Conservation (phyloP, 2,329 filamentous ascomycete genomes). For the Didymosphaeria variabile region DNA sequence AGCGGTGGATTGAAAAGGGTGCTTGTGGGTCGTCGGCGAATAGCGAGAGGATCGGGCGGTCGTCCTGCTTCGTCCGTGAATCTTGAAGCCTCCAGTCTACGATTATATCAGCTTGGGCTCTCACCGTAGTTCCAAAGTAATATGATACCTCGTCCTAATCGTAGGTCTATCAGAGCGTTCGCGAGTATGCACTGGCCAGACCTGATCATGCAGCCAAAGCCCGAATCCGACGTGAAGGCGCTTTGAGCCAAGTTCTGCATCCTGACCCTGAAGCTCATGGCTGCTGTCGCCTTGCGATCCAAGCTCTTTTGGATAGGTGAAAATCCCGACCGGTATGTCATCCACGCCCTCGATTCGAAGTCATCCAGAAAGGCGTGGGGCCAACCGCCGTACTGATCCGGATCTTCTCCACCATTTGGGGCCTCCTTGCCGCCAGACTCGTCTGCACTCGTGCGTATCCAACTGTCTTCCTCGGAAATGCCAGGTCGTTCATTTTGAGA, state of each 20-base stretch:
- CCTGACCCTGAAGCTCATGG: conserved; percentile 84
- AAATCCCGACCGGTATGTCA: conserved; percentile 94
- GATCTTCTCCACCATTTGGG: conserved; percentile 44
- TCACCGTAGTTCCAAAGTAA: not conserved
- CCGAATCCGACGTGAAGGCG: conserved; percentile 91
- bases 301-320: conserved; percentile 79
- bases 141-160: conserved; percentile 77
- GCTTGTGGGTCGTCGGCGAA: conserved; percentile 89
- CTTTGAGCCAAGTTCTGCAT: conserved; percentile 83
- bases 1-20: conserved; percentile 93
- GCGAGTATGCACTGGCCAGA: conserved; percentile 93
- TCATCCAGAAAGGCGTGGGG: conserved; percentile 86
- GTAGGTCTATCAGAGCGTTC: conserved; percentile 78
- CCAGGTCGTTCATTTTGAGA: conserved; percentile 34
- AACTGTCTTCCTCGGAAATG: conserved; percentile 49
- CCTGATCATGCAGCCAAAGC: conserved; percentile 99
- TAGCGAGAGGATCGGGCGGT: conserved; percentile 76
- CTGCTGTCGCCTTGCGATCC: conserved; percentile 73
- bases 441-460: conserved; percentile 75
- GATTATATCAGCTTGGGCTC: conserved; percentile 8
- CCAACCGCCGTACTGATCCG: conserved; percentile 69
- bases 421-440: conserved; percentile 72
- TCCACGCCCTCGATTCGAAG: conserved; percentile 92
- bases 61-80: conserved; percentile 60
- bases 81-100: conserved; percentile 77